Conservation (phyloP, 768 basidiomycete genomes). For the Mycena kentingensis region DNA sequence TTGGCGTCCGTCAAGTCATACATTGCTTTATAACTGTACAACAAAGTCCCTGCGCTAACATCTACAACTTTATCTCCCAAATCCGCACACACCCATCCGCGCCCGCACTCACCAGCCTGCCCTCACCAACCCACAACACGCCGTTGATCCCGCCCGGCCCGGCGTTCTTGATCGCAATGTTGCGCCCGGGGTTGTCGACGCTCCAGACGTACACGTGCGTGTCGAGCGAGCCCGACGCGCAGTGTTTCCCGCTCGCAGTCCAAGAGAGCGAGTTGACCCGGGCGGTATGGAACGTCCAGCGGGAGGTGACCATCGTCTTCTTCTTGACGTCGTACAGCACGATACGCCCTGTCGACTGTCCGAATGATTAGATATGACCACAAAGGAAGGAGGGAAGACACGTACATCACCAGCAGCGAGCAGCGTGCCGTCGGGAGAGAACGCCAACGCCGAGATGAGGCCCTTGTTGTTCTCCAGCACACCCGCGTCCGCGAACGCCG, state of each 20-base stretch:
- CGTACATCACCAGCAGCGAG: constrained; percentile 88
- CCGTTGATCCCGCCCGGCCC: constrained; percentile 81
- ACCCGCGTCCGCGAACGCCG: constrained; percentile 53
- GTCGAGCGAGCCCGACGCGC: constrained; percentile 90
- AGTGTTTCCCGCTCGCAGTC: constrained; percentile 71
- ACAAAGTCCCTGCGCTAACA: not conserved
- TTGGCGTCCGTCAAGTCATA: no score
- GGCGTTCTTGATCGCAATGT: constrained; percentile 83
- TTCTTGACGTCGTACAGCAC: constrained; percentile 72
- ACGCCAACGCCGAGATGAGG: constrained; percentile 70
- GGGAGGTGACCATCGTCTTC: constrained; percentile 66
- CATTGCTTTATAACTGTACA: no score
- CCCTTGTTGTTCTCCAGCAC: constrained; percentile 71
- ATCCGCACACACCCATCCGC: constrained; percentile 79
- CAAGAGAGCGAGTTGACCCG: constrained; percentile 79
- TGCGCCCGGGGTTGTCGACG: constrained; percentile 66
- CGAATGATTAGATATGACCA: not conserved
- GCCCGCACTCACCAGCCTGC: constrained; percentile 67
- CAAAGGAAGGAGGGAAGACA: constrained; percentile 22
- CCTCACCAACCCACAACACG: constrained; percentile 69
- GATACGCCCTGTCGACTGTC: constrained; percentile 79
- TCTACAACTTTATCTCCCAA: constrained; percentile 55
- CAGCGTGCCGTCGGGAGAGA: constrained; percentile 74
- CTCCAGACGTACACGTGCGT: constrained; percentile 91
- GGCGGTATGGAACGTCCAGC: constrained; percentile 87